These are phyloP conservation scores for Heterobasidion parviporum DNA, from an alignment of 1,284 basidiomycete species.

Conservation along the genomic window DNA sequence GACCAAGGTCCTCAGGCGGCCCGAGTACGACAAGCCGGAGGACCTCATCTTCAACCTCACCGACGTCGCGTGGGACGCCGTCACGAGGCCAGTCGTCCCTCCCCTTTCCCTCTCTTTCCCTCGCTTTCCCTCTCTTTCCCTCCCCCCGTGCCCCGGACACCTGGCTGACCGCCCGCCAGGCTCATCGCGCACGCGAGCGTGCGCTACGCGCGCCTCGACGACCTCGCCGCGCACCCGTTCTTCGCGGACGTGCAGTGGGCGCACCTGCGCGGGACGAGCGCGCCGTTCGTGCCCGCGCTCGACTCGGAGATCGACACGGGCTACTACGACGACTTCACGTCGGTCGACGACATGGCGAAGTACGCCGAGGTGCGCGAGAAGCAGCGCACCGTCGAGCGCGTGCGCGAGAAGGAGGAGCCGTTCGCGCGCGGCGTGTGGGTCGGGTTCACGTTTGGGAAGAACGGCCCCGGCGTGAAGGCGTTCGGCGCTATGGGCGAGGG, in stretches of 20 bases:
- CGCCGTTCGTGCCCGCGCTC: slow-evolving; percentile 94
- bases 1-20: slow-evolving; percentile 84
- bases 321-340: slow-evolving; percentile 97
- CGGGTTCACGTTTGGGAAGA: slow-evolving; percentile 96
- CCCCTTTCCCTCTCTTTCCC: not conserved
- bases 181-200: slow-evolving; percentile 72
- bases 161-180: slow-evolving; percentile 22
- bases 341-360: slow-evolving; percentile 94
- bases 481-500: slow-evolving; percentile 18
- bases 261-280: slow-evolving; percentile 67
- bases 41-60: slow-evolving; percentile 96
- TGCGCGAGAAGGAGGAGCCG: slow-evolving; percentile 80
- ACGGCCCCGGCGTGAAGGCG: slow-evolving; percentile 46
- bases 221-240: slow-evolving; percentile 80
- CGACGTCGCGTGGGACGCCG: slow-evolving; percentile 94
- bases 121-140: not conserved
- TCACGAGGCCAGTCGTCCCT: slow-evolving; percentile 57
- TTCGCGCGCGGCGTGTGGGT: slow-evolving; percentile 84
- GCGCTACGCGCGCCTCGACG: slow-evolving; percentile 69
- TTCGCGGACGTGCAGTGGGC: slow-evolving; percentile 76
- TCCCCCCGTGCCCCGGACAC: not conserved
- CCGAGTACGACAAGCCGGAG: slow-evolving; percentile 93
- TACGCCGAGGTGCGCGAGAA: slow-evolving; percentile 98
- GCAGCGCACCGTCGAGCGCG: slow-evolving; percentile 88
- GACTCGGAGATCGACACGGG: slow-evolving; percentile 95